Conservation (phyloP, 1,284 basidiomycete species). For the Wolfiporia cocos region DNA sequence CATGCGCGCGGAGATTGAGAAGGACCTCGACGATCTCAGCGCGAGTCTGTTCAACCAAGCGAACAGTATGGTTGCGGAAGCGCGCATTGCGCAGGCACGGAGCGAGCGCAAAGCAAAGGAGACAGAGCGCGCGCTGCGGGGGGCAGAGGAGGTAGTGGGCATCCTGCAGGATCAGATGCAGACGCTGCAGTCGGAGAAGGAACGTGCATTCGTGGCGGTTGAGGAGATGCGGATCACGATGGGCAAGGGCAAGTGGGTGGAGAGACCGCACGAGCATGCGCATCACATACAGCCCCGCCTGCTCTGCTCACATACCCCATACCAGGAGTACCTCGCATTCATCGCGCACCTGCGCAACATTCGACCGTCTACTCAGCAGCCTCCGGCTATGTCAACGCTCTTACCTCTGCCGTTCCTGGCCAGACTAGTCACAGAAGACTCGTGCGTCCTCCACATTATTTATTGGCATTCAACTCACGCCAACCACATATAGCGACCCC, state of each 20-base stretch:
- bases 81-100: slow-evolving; percentile 65
- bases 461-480: no score
- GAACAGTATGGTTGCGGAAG: slow-evolving; percentile 92
- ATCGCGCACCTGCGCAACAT: slow-evolving; percentile 75
- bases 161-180: slow-evolving; percentile 87
- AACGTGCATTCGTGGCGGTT: slow-evolving; percentile 45
- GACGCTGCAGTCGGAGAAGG: slow-evolving; percentile 56
- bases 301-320: slow-evolving; percentile 70
- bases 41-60: slow-evolving; percentile 85
- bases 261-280: slow-evolving; percentile 23
- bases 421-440: slow-evolving; percentile 82
- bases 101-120: slow-evolving; percentile 82
- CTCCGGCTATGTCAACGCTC: slow-evolving; percentile 65
- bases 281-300: slow-evolving; percentile 32
- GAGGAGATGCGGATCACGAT: slow-evolving; percentile 43
- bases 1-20: slow-evolving; percentile 77
- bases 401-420: slow-evolving; percentile 81
- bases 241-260: slow-evolving; percentile 68
- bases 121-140: slow-evolving; percentile 75
- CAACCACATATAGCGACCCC: slow-evolving; percentile 76
- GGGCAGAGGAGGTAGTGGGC: slow-evolving; percentile 82
- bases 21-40: slow-evolving; percentile 90
- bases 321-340: slow-evolving; percentile 83
- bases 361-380: slow-evolving; percentile 49
- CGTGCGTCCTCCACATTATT: slow-evolving; percentile 66